Base-by-base conservation (phyloP, 75 land plant species). In the Picea sitchensis region DNA sequence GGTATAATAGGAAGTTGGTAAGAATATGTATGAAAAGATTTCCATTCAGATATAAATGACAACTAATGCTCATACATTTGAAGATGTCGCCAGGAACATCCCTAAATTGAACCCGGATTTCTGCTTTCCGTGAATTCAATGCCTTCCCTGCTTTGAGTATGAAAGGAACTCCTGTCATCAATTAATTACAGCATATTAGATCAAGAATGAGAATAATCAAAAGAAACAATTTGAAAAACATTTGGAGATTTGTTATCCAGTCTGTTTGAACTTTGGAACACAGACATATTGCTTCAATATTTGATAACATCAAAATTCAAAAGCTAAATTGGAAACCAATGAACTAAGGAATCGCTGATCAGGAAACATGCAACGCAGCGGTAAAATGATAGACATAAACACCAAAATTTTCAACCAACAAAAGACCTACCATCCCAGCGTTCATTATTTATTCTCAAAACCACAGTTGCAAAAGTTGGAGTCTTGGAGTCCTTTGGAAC, bases 71-170 rank as follows among this genome's bases (percentile, higher is more conserved):
- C 87, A 62, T 92, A 94, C 99, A 86, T 84, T 79, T 92, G 82
- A 86, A 96, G 14, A 96, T 96, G 65, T 96, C 97, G 57, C 99
- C 99, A 65, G 99, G 99, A 65, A 91, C 99, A 85, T 96, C 98
- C 83, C 94, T 96, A 63, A 96, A 96, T 58, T 96, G 99, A 81
- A 96, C 87, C 54, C 99, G 94, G 14, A 96, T 92, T 80, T 96
- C 99, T 69, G 99, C 99, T 79, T 96, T 96, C 62, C 97, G 83
- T 72, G 90, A 85, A 83, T 91, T 96, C 59, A 96, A 81, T 51
- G 99, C 96, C 80, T 96, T 96, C 26, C 99, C 99, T 12, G 99
- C 99, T 83, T 88, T 96, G 26, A 96, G 68, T 36, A 96, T 94
- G 62, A 96, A 96, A 65, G 99, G 99, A 44, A 96, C 99, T 79